A percentile compares a stretch with the other conserved stretches of the same genome.
phyloP scores from a whole-genome alignment of 2,329 filamentous ascomycete species.

The Cladosporium oxysporum region DNA sequence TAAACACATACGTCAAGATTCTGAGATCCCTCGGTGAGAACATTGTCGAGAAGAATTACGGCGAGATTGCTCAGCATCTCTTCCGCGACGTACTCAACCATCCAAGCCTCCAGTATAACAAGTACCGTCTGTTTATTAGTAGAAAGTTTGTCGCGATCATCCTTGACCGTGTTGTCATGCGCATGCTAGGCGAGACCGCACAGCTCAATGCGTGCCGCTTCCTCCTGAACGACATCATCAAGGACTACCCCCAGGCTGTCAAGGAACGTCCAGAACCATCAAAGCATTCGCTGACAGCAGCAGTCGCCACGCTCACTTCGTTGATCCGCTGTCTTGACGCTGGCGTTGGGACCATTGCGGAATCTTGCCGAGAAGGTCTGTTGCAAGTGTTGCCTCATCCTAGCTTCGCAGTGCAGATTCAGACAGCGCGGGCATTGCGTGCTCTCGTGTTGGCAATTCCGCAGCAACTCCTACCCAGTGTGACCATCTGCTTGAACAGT shows the following conservation, averaged over 20 bases:
- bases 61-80: constrained; percentile 77
- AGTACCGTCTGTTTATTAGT: constrained; percentile 82
- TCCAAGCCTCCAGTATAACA: constrained; percentile 74
- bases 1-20: constrained; percentile 82
- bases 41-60: constrained; percentile 79
- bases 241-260: constrained; percentile 88
- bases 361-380: constrained; percentile 80
- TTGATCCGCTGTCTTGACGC: constrained; percentile 80
- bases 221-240: constrained; percentile 83
- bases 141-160: constrained; percentile 82
- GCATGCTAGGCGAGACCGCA: constrained; percentile 83
- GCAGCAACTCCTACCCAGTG: constrained; percentile 83
- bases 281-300: constrained; percentile 79
- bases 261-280: constrained; percentile 85
- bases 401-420: constrained; percentile 93
- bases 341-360: constrained; percentile 75
- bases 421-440: constrained; percentile 82
- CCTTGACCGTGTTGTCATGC: constrained; percentile 79
- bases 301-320: constrained; percentile 76
- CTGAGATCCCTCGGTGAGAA: constrained; percentile 77
- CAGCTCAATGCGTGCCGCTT: constrained; percentile 79
- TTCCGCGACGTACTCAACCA: constrained; percentile 78
- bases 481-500: constrained; percentile 96
- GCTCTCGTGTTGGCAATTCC: constrained; percentile 87
- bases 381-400: constrained; percentile 91